These are phyloP conservation scores for Neostapfia colusana DNA, from an alignment of 176 grass and related monocot species.

Conservation along the genomic window DNA sequence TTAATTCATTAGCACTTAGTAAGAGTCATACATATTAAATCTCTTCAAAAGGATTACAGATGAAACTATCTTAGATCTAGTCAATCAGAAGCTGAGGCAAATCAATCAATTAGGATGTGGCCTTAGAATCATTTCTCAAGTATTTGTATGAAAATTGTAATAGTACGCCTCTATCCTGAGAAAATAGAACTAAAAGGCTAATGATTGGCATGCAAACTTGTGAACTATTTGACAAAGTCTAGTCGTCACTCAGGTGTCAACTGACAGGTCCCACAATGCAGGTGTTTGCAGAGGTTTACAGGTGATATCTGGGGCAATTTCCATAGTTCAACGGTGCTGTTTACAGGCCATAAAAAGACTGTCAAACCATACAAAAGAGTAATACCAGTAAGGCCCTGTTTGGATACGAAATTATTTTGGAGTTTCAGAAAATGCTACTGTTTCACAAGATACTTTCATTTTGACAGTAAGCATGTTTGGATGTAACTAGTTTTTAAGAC, in stretches of 20 bases:
- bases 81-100: background rate
- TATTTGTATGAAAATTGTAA: background rate
- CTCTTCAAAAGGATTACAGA: background rate
- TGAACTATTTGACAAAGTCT: conserved; percentile 12
- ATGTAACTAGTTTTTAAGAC: too few species aligned
- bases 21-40: background rate
- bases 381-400: too few species aligned
- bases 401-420: too few species aligned
- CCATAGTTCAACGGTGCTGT: background rate
- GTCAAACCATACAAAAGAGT: background rate
- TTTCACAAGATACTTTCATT: too few species aligned
- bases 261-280: too few species aligned
- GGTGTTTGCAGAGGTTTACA: too few species aligned
- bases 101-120: background rate
- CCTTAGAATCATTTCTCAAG: background rate
- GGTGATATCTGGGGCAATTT: background rate
- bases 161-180: background rate
- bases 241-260: background rate
- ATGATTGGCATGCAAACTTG: conserved; percentile 2
- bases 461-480: too few species aligned
- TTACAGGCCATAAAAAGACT: background rate
- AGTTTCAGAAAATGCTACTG: too few species aligned
- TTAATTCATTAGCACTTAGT: background rate
- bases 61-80: background rate
- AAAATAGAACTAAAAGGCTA: background rate